phyloP scores from a whole-genome alignment of 2,329 filamentous ascomycete genomes.

The Colletotrichum sublineola region DNA sequence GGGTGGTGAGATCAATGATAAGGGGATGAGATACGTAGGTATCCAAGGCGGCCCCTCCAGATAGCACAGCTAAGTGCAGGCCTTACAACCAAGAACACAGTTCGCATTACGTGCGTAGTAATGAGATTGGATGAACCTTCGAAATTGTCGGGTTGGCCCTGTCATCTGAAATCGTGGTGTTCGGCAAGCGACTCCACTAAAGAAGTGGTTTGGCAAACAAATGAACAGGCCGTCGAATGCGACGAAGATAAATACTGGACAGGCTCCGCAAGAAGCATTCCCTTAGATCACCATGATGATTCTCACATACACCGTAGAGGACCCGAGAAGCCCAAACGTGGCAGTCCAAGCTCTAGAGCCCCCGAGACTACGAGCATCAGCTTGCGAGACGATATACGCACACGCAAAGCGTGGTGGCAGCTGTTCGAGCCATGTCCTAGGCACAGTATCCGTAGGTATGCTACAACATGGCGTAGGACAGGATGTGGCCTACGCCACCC shows the following conservation, averaged over 20 bases:
- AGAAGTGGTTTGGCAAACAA: neutral
- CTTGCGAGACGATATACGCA: neutral
- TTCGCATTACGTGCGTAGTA: neutral
- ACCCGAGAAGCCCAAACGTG: neutral
- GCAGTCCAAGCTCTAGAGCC: slow-evolving; percentile 4
- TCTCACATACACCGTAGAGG: neutral
- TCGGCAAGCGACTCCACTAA: neutral
- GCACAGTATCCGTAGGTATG: neutral
- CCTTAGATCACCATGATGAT: neutral
- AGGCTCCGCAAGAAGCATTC: neutral
- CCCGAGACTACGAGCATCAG: neutral
- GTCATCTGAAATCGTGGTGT: slow-evolving; percentile 12
- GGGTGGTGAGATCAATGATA: slow-evolving; percentile 29
- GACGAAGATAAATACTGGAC: neutral
- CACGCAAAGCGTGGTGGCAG: neutral
- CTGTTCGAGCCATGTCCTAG: neutral
- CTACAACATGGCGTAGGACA: neutral
- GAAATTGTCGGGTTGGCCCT: slow-evolving; percentile 22
- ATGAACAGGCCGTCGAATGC: neutral
- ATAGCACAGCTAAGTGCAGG: neutral
- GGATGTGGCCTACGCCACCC: slow-evolving; percentile 24
- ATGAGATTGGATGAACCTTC: slow-evolving; percentile 27
- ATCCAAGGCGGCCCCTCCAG: no score
- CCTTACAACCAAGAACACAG: neutral
- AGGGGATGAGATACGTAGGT: neutral